Base-by-base conservation (phyloP, 208 protist genomes). In the Angomonas desouzai region DNA sequence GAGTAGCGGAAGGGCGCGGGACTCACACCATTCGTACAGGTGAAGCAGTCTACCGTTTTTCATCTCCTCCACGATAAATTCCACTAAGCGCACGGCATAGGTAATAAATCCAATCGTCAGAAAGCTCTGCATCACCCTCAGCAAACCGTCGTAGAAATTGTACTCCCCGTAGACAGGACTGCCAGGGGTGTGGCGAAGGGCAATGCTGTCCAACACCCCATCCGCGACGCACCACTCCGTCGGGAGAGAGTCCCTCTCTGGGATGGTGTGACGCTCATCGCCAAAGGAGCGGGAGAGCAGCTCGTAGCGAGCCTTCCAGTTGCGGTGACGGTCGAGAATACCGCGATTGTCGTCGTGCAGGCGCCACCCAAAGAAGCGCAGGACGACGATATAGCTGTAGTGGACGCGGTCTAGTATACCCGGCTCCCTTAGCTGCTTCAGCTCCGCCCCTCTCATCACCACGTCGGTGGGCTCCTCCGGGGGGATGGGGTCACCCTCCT, bases 341-440 rank as follows among this genome's bases (percentile, higher is more conserved):
- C 86, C 86, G 53, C 79, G 79, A 73, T 81, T 62, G 38, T 96
- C 89, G 55, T 92, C 80, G 66, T 96, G 80, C 16, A 96, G 51
- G 0, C 78, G 72, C 87, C 89, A 96, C 1, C 89, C 89, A 51
- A 86, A 91, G 72, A 96, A 93, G 51, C 86, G 86, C 6, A 96
- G 76, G 16, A 96, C 66, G 2, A 90, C 77, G n/a, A 92, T 72
- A 55, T 91, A 93, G 71, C 86, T 92, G 69, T 92, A 96, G 68
- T 93, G 85, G 22, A 96, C 48, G 11, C 86, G 81, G 48, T 96
- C 89, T 70, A 92, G 74, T 45, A 83, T 64, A 9, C 73, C 76
- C 6, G 78, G 79, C 34, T 89, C 73, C 2, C 84, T 81, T 16
- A 95, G 45, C 18, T 62, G 47, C 11, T 28, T 66, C 20, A 85